phyloP scores from a whole-genome alignment of 2,329 filamentous ascomycete species.

The Coleophoma crateriformis region DNA sequence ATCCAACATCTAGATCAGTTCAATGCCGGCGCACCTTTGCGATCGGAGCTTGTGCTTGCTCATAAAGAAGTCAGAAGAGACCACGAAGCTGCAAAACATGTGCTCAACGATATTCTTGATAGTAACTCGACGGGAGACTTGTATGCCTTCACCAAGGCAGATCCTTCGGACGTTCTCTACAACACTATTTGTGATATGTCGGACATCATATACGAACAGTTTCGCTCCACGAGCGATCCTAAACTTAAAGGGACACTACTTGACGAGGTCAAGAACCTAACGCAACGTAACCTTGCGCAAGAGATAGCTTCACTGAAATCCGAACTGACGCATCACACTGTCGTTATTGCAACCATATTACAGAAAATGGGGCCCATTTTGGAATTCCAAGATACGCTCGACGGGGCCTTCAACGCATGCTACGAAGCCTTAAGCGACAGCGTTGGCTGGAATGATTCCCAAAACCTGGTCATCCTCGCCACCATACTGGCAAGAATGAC shows the following conservation, averaged over 20 bases:
- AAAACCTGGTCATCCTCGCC: conserved; percentile 10
- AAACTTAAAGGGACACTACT: conserved; percentile 1
- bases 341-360: conserved; percentile 13
- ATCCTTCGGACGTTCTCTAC: background rate
- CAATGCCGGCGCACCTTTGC: background rate
- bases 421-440: conserved; percentile 9
- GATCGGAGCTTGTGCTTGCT: too few relatives aligned
- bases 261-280: conserved; percentile 6
- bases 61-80: too few relatives aligned
- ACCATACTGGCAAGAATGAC: conserved; percentile 11
- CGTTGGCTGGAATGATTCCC: conserved; percentile 12
- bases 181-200: background rate
- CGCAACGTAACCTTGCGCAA: background rate
- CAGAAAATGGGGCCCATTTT: conserved; percentile 8
- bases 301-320: conserved; percentile 3
- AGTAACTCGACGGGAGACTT: too few relatives aligned
- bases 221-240: background rate
- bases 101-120: too few relatives aligned
- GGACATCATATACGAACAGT: conserved; percentile 5
- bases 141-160: too few relatives aligned
- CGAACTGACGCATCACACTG: conserved; percentile 4
- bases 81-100: too few relatives aligned
- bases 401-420: conserved; percentile 11
- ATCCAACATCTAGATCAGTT: background rate
- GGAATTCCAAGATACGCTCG: conserved; percentile 12